Base-by-base conservation (phyloP, 306 rosid species). In the Casuarina cunninghamiana region DNA sequence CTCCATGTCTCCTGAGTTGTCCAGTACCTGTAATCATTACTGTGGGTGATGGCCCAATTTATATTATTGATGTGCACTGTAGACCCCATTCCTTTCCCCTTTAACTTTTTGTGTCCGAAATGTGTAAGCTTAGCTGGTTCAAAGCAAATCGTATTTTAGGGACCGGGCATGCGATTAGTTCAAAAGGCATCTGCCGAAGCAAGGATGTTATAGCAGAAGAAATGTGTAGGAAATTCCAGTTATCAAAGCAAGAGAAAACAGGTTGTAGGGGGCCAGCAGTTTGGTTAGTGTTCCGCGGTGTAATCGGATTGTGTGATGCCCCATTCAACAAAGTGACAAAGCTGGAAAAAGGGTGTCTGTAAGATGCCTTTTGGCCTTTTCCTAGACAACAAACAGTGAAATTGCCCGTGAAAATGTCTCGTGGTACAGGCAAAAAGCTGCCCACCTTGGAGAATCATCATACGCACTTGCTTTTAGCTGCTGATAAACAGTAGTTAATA, bases 331-430 rank as follows among this genome's bases (percentile, higher is more conserved):
- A 86, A 78, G 86, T 69, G 91, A 89, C 93, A 81, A 81, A 75
- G 49, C 70, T 81, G 81, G 74, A 81, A 84, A 79, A 79, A 76
- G 79, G 81, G 81, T 72, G 86, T 2, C 43, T 83, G 75, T 38
- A 50, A 78, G 83, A 71, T 79, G 75, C 41, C 71, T 80, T 84
- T 78, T 72, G 86, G 74, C 76, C 71, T 79, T 82, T 85, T 73
- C 80, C 65, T 55, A 88, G 86, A 86, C 78, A 87, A 89, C 92
- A 89, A 87, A 81, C 80, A 69, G 53, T 66, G 87, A 68, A 82
- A 82, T 48, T 81, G 83, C 91, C 93, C 95, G 95, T 90, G 95
- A 90, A 87, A 86, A 63, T 77, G 84, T 79, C 83, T 81, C 71
- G 87, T 84, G 87, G 87, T 89, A 79, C 54, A 81, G 80, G 78